These are phyloP conservation scores for Psophocarpus tetragonolobus DNA, from an alignment of 306 rosid genomes.

Conservation along the genomic window DNA sequence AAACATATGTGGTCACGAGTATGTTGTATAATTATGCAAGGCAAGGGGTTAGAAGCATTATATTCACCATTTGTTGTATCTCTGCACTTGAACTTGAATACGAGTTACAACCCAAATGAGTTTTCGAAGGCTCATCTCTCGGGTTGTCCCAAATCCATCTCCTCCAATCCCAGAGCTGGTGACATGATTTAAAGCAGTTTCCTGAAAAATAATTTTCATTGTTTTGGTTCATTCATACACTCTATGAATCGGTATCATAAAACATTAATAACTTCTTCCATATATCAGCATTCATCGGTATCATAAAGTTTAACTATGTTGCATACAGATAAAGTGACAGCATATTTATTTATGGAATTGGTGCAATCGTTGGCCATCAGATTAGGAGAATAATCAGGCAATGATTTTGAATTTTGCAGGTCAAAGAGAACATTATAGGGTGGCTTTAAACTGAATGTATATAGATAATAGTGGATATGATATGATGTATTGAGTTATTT, in stretches of 20 bases:
- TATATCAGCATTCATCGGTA: neutral
- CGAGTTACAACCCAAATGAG: conserved; percentile 96
- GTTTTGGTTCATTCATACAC: neutral
- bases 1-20: neutral
- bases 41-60: neutral
- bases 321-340: neutral
- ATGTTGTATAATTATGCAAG: neutral
- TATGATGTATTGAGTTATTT: neutral
- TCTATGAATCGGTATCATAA: neutral
- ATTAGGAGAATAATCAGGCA: neutral
- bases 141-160: conserved; percentile 81
- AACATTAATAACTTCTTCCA: neutral
- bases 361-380: neutral
- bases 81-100: conserved; percentile 82
- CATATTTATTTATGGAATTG: neutral
- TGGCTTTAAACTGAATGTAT: neutral
- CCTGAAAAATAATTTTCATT: conserved; percentile 43
- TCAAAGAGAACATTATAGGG: neutral
- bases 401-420: neutral
- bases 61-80: conserved; percentile 76
- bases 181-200: conserved; percentile 88
- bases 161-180: conserved; percentile 84
- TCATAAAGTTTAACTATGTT: neutral
- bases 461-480: neutral
- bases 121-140: conserved; percentile 82